Percentiles rank a stretch among this genome's conserved stretches.
Conservation (phyloP, 208 protist species). For the Leishmania martiniquensis region DNA sequence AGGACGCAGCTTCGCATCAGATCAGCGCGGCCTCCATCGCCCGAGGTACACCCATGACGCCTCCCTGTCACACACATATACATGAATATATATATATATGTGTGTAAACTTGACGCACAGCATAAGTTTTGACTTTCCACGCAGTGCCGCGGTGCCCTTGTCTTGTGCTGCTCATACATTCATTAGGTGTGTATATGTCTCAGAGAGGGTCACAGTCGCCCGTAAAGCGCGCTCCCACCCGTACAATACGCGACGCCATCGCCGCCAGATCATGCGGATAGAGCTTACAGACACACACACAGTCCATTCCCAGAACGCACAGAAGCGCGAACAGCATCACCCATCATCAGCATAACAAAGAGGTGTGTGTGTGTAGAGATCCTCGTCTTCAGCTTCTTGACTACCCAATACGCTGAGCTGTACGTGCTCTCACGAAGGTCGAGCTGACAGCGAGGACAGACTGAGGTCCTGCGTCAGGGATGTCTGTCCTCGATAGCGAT, state of each 20-base stretch:
- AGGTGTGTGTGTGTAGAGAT: not conserved
- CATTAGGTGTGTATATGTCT: not conserved
- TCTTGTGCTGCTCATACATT: too few relatives aligned
- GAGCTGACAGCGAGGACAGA: constrained; percentile 16
- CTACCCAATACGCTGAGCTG: not conserved
- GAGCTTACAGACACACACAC: not conserved
- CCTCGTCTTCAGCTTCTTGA: not conserved
- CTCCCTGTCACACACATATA: too few relatives aligned
- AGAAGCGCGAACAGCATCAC: not conserved
- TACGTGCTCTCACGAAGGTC: not conserved
- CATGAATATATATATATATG: too few relatives aligned
- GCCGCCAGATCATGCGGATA: not conserved
- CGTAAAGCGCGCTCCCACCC: too few relatives aligned
- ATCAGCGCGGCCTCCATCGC: too few relatives aligned
- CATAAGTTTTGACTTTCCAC: too few relatives aligned
- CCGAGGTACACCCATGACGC: too few relatives aligned
- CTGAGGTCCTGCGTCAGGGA: constrained; percentile 36
- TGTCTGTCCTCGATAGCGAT: constrained; percentile 13
- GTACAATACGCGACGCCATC: not conserved
- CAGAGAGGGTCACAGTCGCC: not conserved
- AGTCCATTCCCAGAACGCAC: not conserved
- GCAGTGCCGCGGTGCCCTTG: too few relatives aligned
- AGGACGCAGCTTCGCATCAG: too few relatives aligned
- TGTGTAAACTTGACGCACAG: too few relatives aligned
- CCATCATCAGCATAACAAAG: not conserved